Base-by-base conservation (phyloP, 805 yeast genomes). In the Ascoidea rubescens region DNA sequence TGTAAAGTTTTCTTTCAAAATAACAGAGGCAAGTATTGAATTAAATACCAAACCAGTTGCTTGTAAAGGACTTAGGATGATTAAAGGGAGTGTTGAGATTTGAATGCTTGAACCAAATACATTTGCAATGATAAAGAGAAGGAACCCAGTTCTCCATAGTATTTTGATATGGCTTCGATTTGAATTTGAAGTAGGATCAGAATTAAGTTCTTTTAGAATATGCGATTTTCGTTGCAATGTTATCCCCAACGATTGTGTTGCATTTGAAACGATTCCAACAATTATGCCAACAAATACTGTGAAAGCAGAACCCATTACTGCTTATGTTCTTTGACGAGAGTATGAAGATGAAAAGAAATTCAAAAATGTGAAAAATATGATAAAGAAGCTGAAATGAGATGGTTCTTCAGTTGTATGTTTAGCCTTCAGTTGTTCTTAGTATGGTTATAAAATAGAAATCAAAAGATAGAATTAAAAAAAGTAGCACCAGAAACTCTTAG, bases 11-110 rank as follows among this genome's bases (percentile, higher is more conserved):
- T 88, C 96, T 37, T 80, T 71, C 12, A 88, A 74, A 12, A 88
- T 65, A 8, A 86, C 53, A 17, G 84, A 64, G 47, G 93, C 86
- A 60, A 87, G 77, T 1, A 86, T 64, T 0, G 93, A 79, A 65
- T 89, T 89, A 71, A 89, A 88, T 2, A 88, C 89, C n/a, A 89
- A 71, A 0, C 96, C 96, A 30, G 83, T 79, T 31, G 95, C 87
- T 63, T 88, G 96, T 52, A 88, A 67, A 0, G 96, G 96, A 30
- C 89, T 81, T 53, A 88, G 65, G 2, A 89, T 74, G 47, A 87
- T 82, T 54, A 89, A 69, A 0, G 96, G 96, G 46, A 88, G 69
- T 2, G 96, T 84, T 1, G 93, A 78, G 45, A 89, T 79, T 66
- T 89, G 96, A 31, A 88, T 83, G 17, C 84, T 71, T 1, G 93